phyloP scores from a whole-genome alignment of 2,329 filamentous ascomycete species.

The Fusarium algeriense region DNA sequence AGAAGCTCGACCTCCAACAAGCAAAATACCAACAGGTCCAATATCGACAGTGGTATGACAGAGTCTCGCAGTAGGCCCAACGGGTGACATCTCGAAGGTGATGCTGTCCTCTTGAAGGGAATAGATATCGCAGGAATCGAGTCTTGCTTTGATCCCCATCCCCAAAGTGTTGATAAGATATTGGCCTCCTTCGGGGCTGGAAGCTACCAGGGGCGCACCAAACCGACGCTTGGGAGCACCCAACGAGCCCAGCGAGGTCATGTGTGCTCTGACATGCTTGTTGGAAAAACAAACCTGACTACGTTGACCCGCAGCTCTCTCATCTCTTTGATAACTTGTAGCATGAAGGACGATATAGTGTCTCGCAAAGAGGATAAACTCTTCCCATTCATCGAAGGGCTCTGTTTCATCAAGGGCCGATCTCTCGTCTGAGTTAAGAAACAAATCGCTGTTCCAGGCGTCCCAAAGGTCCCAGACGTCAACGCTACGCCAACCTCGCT shows the following conservation, averaged over 20 bases:
- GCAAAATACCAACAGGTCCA: conserved; percentile 67
- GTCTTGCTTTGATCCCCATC: conserved; percentile 58
- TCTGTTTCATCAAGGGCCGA: conserved; percentile 76
- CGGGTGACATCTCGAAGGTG: conserved; percentile 46
- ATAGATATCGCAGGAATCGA: conserved; percentile 66
- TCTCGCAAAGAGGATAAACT: conserved; percentile 84
- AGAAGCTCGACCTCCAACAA: conserved; percentile 83
- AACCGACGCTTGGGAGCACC: conserved; percentile 65
- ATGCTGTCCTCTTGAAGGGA: conserved; percentile 30
- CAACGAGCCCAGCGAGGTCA: conserved; percentile 18
- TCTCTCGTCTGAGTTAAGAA: conserved; percentile 72
- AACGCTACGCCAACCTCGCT: conserved; percentile 75
- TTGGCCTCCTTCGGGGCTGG: conserved; percentile 55
- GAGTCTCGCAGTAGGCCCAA: conserved; percentile 63
- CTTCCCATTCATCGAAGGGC: conserved; percentile 96
- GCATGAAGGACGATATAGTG: conserved; percentile 87
- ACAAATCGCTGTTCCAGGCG: conserved; percentile 78
- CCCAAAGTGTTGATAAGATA: conserved; percentile 61
- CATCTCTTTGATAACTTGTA: conserved; percentile 23
- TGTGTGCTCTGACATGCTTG: conserved; percentile 13
- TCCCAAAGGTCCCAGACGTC: conserved; percentile 81
- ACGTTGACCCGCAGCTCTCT: background rate
- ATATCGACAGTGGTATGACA: conserved; percentile 82
- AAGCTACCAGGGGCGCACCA: conserved; percentile 64
- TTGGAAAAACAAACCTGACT: background rate